Percentiles rank a stretch among this genome's conserved stretches.
Conservation (phyloP, 2,329 filamentous ascomycete genomes). For the Aureobasidium sp. region DNA sequence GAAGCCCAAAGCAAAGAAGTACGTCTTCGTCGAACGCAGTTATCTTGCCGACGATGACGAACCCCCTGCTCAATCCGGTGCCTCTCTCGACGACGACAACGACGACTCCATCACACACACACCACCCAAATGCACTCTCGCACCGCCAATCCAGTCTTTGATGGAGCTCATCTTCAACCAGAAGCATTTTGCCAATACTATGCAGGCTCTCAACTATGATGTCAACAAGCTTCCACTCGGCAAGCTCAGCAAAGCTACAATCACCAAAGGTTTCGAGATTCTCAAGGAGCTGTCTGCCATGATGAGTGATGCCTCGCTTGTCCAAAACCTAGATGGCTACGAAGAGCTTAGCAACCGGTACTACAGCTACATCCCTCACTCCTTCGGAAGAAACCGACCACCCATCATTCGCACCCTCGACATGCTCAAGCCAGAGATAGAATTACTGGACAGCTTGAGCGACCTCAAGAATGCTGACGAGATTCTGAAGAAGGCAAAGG, state of each 20-base stretch:
- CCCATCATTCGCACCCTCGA: conserved; percentile 52
- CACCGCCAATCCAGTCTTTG: conserved; percentile 54
- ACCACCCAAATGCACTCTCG: conserved; percentile 48
- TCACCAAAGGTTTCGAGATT: conserved; percentile 64
- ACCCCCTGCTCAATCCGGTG: conserved; percentile 18
- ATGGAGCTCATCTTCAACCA: conserved; percentile 80
- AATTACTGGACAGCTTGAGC: conserved; percentile 68
- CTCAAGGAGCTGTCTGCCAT: conserved; percentile 67
- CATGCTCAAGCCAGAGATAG: conserved; percentile 65
- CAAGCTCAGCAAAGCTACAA: conserved; percentile 72
- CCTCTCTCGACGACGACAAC: conserved; percentile 15
- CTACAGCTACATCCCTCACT: conserved; percentile 75
- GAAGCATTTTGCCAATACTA: conserved; percentile 58
- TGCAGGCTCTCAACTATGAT: conserved; percentile 62
- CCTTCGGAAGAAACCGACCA: conserved; percentile 65
- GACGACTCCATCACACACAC: background rate
- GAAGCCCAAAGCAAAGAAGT: conserved; percentile 55
- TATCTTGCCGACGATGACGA: conserved; percentile 57
- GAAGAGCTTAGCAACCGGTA: conserved; percentile 67
- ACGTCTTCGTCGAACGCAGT: conserved; percentile 71
- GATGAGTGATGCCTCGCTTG: conserved; percentile 46
- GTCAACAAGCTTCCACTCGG: conserved; percentile 71
- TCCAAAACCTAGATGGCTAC: conserved; percentile 34
- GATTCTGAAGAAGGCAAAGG: conserved; percentile 59
- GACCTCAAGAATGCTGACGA: conserved; percentile 78